A percentile compares a stretch with the other conserved stretches of the same genome.
These are phyloP conservation scores for Mycena chlorophos DNA, from an alignment of 768 basidiomycete genomes.

Conservation along the genomic window DNA sequence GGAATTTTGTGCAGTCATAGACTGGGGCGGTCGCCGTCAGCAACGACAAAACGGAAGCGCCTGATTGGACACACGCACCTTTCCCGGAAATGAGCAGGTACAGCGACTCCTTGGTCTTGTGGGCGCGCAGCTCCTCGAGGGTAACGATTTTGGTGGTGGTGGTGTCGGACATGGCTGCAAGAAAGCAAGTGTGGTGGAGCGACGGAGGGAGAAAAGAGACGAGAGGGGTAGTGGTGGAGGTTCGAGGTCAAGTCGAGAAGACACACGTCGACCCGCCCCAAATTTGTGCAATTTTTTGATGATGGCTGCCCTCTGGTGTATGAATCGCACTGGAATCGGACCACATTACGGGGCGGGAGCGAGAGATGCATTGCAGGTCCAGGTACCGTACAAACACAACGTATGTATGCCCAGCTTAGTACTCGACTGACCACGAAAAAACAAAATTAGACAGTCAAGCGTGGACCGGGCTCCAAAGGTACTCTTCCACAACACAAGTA, in stretches of 20 bases:
- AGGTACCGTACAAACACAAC: not conserved
- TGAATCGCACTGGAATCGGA: not conserved
- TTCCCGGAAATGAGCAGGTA: slow-evolving; percentile 86
- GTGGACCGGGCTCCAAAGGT: slow-evolving; percentile 62
- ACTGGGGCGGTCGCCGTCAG: slow-evolving; percentile 57
- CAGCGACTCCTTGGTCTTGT: slow-evolving; percentile 73
- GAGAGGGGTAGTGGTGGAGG: slow-evolving; percentile 27
- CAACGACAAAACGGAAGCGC: slow-evolving; percentile 30
- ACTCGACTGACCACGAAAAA: slow-evolving; percentile 67
- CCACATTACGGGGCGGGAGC: not conserved
- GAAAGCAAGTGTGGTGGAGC: too few species aligned
- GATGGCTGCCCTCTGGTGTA: slow-evolving; percentile 32
- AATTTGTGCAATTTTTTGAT: slow-evolving; percentile 28
- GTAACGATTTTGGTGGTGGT: slow-evolving; percentile 55
- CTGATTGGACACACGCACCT: slow-evolving; percentile 53
- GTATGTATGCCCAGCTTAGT: slow-evolving; percentile 66
- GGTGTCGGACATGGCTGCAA: slow-evolving; percentile 42
- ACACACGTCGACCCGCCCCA: slow-evolving; percentile 4
- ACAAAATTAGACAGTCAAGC: slow-evolving; percentile 67
- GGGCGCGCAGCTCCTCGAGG: slow-evolving; percentile 73
- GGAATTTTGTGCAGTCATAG: slow-evolving; percentile 90
- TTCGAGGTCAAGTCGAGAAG: slow-evolving; percentile 29
- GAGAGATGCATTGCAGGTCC: not conserved
- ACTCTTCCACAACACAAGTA: slow-evolving; percentile 75
- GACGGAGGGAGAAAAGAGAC: slow-evolving; percentile 21